phyloP scores from a whole-genome alignment of 805 yeast species.

The Candida peoriensis region DNA sequence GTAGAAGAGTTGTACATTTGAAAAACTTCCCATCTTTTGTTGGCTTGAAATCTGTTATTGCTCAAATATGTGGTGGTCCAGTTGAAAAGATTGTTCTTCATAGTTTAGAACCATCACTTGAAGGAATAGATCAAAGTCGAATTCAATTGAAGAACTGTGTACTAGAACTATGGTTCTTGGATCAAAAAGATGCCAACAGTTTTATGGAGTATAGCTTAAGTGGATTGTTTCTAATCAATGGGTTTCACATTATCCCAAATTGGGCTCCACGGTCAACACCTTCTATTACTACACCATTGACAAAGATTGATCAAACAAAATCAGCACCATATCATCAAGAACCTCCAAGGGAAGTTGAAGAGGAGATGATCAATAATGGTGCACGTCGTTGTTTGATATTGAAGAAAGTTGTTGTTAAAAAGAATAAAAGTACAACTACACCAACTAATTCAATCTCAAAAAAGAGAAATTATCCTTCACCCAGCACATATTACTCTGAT shows the following conservation, averaged over 20 bases:
- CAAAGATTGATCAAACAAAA: too few species aligned
- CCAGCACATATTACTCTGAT: conserved; percentile 37
- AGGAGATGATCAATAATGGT: conserved; percentile 35
- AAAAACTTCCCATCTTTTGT: conserved; percentile 36
- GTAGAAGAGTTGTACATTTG: conserved; percentile 31
- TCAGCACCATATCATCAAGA: conserved; percentile 6
- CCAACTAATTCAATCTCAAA: too few species aligned
- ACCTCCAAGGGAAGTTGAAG: conserved; percentile 14
- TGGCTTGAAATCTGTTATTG: conserved; percentile 45
- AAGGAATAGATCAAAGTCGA: conserved; percentile 8
- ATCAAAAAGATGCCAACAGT: conserved; percentile 45
- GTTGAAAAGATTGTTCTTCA: conserved; percentile 43
- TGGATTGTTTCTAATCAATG: conserved; percentile 56
- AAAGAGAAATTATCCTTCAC: conserved; percentile 35
- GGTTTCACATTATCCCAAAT: conserved; percentile 39
- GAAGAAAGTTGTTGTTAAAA: conserved; percentile 30
- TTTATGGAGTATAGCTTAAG: conserved; percentile 49
- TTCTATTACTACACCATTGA: too few species aligned
- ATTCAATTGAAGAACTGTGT: conserved; percentile 22
- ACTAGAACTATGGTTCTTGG: conserved; percentile 47
- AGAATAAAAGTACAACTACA: conserved; percentile 11
- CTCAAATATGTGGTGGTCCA: conserved; percentile 66
- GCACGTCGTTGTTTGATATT: conserved; percentile 55
- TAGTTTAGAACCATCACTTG: conserved; percentile 1
- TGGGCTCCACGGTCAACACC: conserved; percentile 33